Base-by-base conservation (phyloP, 2,329 filamentous ascomycete genomes). In the Pseudogymnoascus sp. region DNA sequence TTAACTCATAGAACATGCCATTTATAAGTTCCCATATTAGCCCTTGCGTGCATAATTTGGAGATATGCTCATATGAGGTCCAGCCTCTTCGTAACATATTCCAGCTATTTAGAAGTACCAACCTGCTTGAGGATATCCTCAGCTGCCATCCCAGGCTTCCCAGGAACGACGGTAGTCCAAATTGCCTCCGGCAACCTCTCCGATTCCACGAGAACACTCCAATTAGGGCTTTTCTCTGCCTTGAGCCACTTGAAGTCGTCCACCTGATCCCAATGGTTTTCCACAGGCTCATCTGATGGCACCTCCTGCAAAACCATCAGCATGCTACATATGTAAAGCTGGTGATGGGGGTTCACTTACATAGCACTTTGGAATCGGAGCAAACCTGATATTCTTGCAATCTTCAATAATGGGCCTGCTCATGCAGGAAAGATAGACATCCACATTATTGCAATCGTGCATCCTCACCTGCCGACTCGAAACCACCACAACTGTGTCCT, bases 231-330 rank as follows among this genome's bases (percentile, higher is more conserved):
- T 31, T 85, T 85, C 64, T 90, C 91, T 14, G 84, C 81, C 75
- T 93, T 96, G 67, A 97, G 83, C 95, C 95, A 97, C 77, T 96
- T 96, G 80, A 99, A 99, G 74, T 99, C 95, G 74, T 97, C 91
- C 14, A 97, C 90, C 71, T 95, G 86, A 69, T 93, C 83, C 91
- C 91, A 99, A 70, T 89, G 84, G 73, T 96, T 93, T 64, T 76
- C 76, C 3, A 71, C 68, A 1, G 69, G 63, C 7, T 74, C 69
- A 21, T 67, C 68, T 11, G 66, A 51, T 16, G 62, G 21, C 62
- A 73, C 69, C 51, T 67, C 68, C 70, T 73, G 61, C n/a, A 47
- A 31, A 51, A 42, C 36, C 1, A 21, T 57, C 34, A 57, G 51
- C 29, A 57, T 0, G 1, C 2, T 34, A 2, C 5, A 10, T 26